Evolutionary conservation across 495 filamentous ascomycete genomes (phyloP).

Genomic region (Penicillium soppii): DNA sequence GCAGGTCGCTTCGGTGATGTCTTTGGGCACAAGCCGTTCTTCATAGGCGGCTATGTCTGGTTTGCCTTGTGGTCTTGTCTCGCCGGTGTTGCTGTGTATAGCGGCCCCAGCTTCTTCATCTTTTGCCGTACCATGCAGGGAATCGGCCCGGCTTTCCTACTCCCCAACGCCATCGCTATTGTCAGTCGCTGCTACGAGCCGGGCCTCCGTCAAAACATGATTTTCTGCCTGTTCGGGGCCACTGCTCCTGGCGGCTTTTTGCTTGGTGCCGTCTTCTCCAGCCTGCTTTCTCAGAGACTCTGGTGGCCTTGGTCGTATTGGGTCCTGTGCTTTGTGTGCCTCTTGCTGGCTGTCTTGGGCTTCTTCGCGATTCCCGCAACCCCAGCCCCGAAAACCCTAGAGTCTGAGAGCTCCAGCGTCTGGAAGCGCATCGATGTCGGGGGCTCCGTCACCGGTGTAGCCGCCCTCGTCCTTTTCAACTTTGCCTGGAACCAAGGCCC

Average conservation of each 20-base stretch:
- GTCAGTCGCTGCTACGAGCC: slow-evolving; percentile 40
- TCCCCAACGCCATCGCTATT: slow-evolving; percentile 50
- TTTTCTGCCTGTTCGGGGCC: slow-evolving; percentile 59
- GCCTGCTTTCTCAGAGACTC: too few species aligned
- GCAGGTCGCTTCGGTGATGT: too few species aligned
- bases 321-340: slow-evolving; percentile 28
- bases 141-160: slow-evolving; percentile 50
- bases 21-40: too few species aligned
- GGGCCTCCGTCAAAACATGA: slow-evolving; percentile 55
- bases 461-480: slow-evolving; percentile 56
- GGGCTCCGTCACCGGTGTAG: slow-evolving; percentile 54
- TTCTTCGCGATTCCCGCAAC: too few species aligned
- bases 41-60: too few species aligned
- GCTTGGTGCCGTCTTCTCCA: slow-evolving; percentile 46
- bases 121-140: too few species aligned
- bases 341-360: slow-evolving; percentile 31
- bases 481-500: slow-evolving; percentile 63
- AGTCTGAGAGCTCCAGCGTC: slow-evolving; percentile 5
- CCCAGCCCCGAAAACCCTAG: background rate
- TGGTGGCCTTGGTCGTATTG: too few species aligned
- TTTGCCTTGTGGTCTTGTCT: too few species aligned
- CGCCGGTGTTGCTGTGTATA: too few species aligned
- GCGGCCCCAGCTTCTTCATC: too few species aligned
- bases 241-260: slow-evolving; percentile 62
- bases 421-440: slow-evolving; percentile 9